A percentile compares a stretch with the other conserved stretches of the same genome.
These are phyloP conservation scores for Euphorbia lathyris DNA, from an alignment of 345 rosid genomes.

Conservation along the genomic window DNA sequence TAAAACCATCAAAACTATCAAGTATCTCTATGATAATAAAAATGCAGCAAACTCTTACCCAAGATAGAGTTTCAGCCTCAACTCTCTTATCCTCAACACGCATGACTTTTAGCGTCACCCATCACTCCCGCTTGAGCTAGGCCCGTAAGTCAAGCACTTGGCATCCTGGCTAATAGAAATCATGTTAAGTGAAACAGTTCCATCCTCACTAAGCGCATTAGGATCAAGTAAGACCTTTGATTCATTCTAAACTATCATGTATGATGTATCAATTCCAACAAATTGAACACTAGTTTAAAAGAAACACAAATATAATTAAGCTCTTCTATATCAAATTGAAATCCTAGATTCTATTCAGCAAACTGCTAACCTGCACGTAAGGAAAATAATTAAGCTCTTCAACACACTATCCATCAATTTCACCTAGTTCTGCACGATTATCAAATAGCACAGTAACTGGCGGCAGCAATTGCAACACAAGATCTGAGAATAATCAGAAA, in stretches of 20 bases:
- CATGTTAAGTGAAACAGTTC: constrained; percentile 63
- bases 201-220: constrained; percentile 76
- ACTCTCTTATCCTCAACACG: constrained; percentile 54
- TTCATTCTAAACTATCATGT: constrained; percentile 68
- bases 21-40: neutral
- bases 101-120: constrained; percentile 83
- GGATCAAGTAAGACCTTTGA: constrained; percentile 88
- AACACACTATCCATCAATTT: constrained; percentile 57
- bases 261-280: constrained; percentile 33
- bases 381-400: constrained; percentile 57
- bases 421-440: constrained; percentile 71
- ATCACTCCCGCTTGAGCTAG: constrained; percentile 88
- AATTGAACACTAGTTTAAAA: neutral
- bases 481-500: no score
- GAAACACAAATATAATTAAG: neutral
- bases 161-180: constrained; percentile 68
- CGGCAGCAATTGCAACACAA: no score
- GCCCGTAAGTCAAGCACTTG: constrained; percentile 69
- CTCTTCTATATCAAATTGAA: no score
- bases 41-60: constrained; percentile 49
- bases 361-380: constrained; percentile 57
- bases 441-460: no score
- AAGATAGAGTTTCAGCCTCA: constrained; percentile 66
- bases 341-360: neutral
- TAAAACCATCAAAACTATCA: neutral